phyloP scores from a whole-genome alignment of 495 filamentous ascomycete genomes.

The Tetracladium setigerum region DNA sequence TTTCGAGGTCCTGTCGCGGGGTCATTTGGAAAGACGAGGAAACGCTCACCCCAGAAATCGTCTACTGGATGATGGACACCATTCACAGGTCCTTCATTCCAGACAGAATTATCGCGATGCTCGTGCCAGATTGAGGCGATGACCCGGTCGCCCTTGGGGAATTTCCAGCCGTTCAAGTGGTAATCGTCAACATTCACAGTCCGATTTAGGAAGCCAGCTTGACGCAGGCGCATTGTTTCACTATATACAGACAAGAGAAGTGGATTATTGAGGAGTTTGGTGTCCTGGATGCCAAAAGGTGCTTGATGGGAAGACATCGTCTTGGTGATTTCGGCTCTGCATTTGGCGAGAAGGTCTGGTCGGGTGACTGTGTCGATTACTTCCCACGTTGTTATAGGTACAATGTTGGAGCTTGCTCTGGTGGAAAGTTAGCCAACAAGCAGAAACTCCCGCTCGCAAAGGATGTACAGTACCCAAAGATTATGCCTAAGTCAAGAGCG shows the following conservation, averaged over 20 bases:
- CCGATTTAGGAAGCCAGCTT: slow-evolving; percentile 13
- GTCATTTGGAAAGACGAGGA: slow-evolving; percentile 28
- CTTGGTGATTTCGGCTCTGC: slow-evolving; percentile 8
- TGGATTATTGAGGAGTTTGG: slow-evolving; percentile 14
- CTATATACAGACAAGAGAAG: slow-evolving; percentile 19
- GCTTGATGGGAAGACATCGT: slow-evolving; percentile 6
- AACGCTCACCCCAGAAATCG: slow-evolving; percentile 33
- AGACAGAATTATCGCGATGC: slow-evolving; percentile 16
- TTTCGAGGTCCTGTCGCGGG: slow-evolving; percentile 25
- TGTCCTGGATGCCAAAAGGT: slow-evolving; percentile 7
- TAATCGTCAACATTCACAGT: slow-evolving; percentile 11
- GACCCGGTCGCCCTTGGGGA: slow-evolving; percentile 13
- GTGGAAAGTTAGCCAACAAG: background rate
- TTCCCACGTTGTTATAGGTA: slow-evolving; percentile 19
- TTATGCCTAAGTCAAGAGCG: slow-evolving; percentile 16
- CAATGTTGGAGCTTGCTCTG: slow-evolving; percentile 20
- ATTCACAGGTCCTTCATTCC: slow-evolving; percentile 22
- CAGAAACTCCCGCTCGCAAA: background rate
- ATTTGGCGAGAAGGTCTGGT: background rate
- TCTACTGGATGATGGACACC: slow-evolving; percentile 23
- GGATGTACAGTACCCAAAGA: slow-evolving; percentile 22
- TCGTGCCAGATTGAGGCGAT: slow-evolving; percentile 20
- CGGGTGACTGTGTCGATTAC: slow-evolving; percentile 10
- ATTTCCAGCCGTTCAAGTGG: slow-evolving; percentile 17
- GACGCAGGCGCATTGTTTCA: slow-evolving; percentile 20